A percentile compares a stretch with the other conserved stretches of the same genome.
Conservation (phyloP, 2,329 filamentous ascomycete genomes). For the Calonectria pteridis region DNA sequence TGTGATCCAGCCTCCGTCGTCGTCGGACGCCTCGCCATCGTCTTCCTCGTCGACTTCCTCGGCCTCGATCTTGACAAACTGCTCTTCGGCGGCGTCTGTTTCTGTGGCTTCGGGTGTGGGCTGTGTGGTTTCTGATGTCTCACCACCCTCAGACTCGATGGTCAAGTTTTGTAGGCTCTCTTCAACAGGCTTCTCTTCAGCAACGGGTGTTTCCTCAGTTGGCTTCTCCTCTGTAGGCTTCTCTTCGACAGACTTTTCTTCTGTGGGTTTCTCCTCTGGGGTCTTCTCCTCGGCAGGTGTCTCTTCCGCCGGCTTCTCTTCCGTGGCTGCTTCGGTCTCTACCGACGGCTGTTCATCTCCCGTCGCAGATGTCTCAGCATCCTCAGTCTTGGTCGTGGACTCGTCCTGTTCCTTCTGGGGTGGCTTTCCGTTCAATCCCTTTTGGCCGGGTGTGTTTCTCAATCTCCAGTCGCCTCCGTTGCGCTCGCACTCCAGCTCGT, state of each 20-base stretch:
- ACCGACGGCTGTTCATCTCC: slow-evolving; percentile 25
- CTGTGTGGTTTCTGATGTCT: slow-evolving; percentile 21
- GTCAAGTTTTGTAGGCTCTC: slow-evolving; percentile 41
- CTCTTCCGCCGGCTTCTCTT: slow-evolving; percentile 24
- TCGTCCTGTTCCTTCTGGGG: slow-evolving; percentile 38
- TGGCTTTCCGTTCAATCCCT: slow-evolving; percentile 78
- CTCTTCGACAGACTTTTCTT: background rate
- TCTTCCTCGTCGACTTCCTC: slow-evolving; percentile 58
- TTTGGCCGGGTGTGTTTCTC: slow-evolving; percentile 83
- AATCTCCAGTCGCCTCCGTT: slow-evolving; percentile 92
- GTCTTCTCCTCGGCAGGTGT: slow-evolving; percentile 9
- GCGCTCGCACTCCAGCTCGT: slow-evolving; percentile 92
- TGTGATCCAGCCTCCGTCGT: slow-evolving; percentile 90
- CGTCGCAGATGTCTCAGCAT: background rate
- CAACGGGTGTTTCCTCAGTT: background rate
- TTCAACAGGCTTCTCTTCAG: slow-evolving; percentile 25
- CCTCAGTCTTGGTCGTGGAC: slow-evolving; percentile 4
- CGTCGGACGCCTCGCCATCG: slow-evolving; percentile 61
- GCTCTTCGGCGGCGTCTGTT: slow-evolving; percentile 21
- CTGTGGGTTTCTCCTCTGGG: slow-evolving; percentile 11
- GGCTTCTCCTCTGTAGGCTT: slow-evolving; percentile 20
- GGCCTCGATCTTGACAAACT: slow-evolving; percentile 52
- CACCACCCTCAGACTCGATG: slow-evolving; percentile 32
- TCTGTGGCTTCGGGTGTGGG: slow-evolving; percentile 22
- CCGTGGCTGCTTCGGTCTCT: slow-evolving; percentile 23